Base-by-base conservation (phyloP, 192 early-diverging fungal species). In the Rhizophlyctis rosea region DNA sequence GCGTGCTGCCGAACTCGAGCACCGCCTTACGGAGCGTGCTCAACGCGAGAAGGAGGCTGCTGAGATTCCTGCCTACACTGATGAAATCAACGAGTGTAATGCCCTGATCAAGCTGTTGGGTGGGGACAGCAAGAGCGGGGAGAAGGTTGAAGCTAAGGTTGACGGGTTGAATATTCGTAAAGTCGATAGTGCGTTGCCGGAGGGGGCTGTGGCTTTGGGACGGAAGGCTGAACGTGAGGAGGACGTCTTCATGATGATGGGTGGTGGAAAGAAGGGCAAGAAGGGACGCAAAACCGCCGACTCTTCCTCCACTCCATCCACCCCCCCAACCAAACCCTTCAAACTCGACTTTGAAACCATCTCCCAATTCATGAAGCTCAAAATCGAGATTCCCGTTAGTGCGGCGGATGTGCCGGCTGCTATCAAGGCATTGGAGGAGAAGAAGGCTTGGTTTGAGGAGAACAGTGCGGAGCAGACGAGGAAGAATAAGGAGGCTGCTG, bases 401-500 rank as follows among this genome's bases (percentile, higher is more conserved):
- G 62, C 76, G 29, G 76, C 84, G 32, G 88, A 88, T 35, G 76
- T 94, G 18, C 77, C 83, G 3, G 75, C 70, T 31, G 79, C 93
- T 25, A 82, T 96, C 67, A 83, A 83, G 39, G 82, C 81, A 44
- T 75, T 98, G 39, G 77, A 78, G 57, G 86, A 73, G 32, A 87
- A 88, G 69, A 86, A 82, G 70, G 67, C 80, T 23, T 76, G 87
- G 69, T 98, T 79, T 76, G 64, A 89, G 51, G 84, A 84, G 44
- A 86, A 90, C 71, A 90, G 92, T 73, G 85, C 80, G 50, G 81
- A 77, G 57, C 82, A 81, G 16, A 95, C 93, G 54, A 83, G 73
- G 5, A 88, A 89, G 70, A 95, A 95, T 80, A 94, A 90, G 83
- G 83, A 78, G 61, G 87, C 87, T 72, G 95, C 90, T 49, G 86